phyloP scores from a whole-genome alignment of 2,329 filamentous ascomycete species.

The Colletotrichum sojae region DNA sequence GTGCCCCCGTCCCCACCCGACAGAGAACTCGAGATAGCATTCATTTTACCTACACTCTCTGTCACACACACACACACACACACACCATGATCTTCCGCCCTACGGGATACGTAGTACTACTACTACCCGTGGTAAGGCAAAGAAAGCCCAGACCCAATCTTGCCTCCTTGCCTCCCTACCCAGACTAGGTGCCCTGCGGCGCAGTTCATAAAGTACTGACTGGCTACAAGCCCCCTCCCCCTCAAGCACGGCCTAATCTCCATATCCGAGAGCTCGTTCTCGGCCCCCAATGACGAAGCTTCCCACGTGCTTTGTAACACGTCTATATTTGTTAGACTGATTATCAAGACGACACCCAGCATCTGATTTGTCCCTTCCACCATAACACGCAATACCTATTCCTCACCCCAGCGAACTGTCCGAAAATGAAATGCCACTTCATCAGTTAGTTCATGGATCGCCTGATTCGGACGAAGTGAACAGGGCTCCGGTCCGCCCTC shows the following conservation, averaged over 20 bases:
- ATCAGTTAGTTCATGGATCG: not conserved
- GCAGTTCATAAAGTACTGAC: constrained; percentile 17
- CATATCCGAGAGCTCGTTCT: constrained; percentile 11
- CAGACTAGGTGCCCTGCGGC: not conserved
- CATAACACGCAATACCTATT: constrained; percentile 1
- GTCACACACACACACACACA: no score
- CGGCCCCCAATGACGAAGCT: constrained; percentile 37
- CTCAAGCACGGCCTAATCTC: no score
- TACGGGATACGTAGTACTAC: not conserved
- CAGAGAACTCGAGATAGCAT: not conserved
- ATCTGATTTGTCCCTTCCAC: constrained; percentile 17
- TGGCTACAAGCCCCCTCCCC: no score
- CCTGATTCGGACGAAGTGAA: not conserved
- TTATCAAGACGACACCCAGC: constrained; percentile 30
- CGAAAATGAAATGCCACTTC: not conserved
- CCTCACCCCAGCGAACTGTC: not conserved
- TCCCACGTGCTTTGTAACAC: constrained; percentile 40
- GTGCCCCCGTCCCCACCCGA: no score
- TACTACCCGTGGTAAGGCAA: no score
- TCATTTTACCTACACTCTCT: not conserved
- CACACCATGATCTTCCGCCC: not conserved
- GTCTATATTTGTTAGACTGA: constrained; percentile 35
- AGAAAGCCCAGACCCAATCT: not conserved
- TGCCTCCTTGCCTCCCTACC: not conserved
- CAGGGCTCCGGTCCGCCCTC: not conserved